Conservation (phyloP, 768 basidiomycete species). For the Agrocybe praecox region DNA sequence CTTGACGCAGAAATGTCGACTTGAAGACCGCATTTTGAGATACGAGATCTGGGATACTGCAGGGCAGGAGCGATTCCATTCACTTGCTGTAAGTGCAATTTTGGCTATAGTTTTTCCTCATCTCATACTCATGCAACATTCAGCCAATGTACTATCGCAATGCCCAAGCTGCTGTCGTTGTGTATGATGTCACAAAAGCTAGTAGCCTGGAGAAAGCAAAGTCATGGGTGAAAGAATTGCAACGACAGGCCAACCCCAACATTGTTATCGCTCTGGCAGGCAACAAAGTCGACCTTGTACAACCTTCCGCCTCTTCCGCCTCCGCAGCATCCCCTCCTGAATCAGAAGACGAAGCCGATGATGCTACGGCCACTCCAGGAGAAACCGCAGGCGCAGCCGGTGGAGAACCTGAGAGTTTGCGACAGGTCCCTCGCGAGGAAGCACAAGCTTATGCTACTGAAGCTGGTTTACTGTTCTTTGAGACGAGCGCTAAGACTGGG, state of each 20-base stretch:
- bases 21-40: slow-evolving; percentile 91
- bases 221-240: slow-evolving; percentile 99
- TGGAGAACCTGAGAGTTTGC: slow-evolving; percentile 67
- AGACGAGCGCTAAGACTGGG: slow-evolving; percentile 97
- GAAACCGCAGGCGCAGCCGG: slow-evolving; percentile 56
- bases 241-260: slow-evolving; percentile 98
- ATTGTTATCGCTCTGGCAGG: slow-evolving; percentile 98
- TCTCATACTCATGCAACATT: slow-evolving; percentile 14
- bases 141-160: slow-evolving; percentile 99
- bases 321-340: slow-evolving; percentile 56
- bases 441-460: slow-evolving; percentile 96
- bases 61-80: slow-evolving; percentile 96
- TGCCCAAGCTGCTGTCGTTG: slow-evolving; percentile 96
- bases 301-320: slow-evolving; percentile 57
- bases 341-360: slow-evolving; percentile 88
- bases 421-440: slow-evolving; percentile 94
- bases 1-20: slow-evolving; percentile 91
- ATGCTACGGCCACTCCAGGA: slow-evolving; percentile 87
- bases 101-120: background rate
- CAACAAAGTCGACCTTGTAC: slow-evolving; percentile 94
- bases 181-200: slow-evolving; percentile 97
- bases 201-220: slow-evolving; percentile 97
- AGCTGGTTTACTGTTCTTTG: slow-evolving; percentile 93
- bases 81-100: slow-evolving; percentile 73
- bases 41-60: slow-evolving; percentile 99